Base-by-base conservation (phyloP, 1,284 basidiomycete species). In the Irpex lacteus region DNA sequence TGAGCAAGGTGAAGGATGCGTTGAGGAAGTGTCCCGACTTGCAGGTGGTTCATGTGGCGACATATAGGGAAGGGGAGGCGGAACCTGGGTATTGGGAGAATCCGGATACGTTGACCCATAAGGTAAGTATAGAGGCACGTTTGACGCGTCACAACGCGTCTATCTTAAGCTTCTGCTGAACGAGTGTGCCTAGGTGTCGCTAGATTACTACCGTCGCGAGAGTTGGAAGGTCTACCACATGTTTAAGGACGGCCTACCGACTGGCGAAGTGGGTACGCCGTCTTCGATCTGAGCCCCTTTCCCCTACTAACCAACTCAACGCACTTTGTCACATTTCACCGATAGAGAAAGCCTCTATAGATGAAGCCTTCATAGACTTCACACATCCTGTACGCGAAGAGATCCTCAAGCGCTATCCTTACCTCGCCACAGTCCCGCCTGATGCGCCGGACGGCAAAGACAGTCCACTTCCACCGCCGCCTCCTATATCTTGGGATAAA, bases 141-240 rank as follows among this genome's bases (percentile, higher is more conserved):
- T 49, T 60, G 8, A 40, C 58, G 26, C 15, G 44, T 49, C 36
- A 26, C 21, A 13, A 47, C 36, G 11, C 18, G 6, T 52, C 2
- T 13, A 1, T n/a, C 18, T 9, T 2, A 4, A n/a, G 49, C 7
- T 47, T 26, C 21, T 26, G n/a, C 18, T n/a, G 32, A 18, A 40
- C 13, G 52, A 6, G 44, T 9, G 9, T 26, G 21, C 9, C 2
- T 69, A 95, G 93, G 94, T 98, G 52, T 98, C 95, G 18, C 82
- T 99, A 57, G 98, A 99, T 75, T 88, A 94, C 65, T 99, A 99
- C 75, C 83, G 97, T 15, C 84, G 92, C 60, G 97, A 99, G 77
- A 95, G 92, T 70, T 81, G 86, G 66, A 98, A 96, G 77, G 92
- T 98, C 67, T 84, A 96, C n/a, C 84, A 84, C 7, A 81, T 94